Base-by-base conservation (phyloP, 2,329 filamentous ascomycete genomes). In the Penicillium psychrosexuale region DNA sequence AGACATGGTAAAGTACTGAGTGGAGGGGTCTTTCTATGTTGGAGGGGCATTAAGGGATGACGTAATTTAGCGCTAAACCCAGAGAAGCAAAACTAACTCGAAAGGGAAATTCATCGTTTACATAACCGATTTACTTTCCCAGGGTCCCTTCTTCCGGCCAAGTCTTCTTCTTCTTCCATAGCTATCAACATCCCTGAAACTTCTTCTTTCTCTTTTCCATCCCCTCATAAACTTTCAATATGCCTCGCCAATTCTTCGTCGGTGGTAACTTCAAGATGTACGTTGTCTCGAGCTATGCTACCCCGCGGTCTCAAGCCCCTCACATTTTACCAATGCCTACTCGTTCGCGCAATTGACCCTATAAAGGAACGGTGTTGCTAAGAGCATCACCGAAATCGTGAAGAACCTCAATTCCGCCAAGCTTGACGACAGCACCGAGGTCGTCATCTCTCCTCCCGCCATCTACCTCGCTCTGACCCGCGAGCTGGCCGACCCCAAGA, bases 241-340 rank as follows among this genome's bases (percentile, higher is more conserved):
- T 96, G 91, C 84, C 87, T 84, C 91, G 91, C 82, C 89, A 91
- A 82, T 96, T 96, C 84, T 96, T 96, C 77, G 90, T 96, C 77
- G 92, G 92, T 78, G 92, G 92, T 75, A 99, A 99, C 88, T 97
- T 97, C 83, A 97, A 99, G 85, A 97, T 97, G 92, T 96, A 80
- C 74, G 83, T 76, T 36, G 43, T 56, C 31, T 59, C 57, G 40
- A 40, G 34, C 51, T 48, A 36, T 51, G 61, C 58, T 67, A 57
- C 63, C 62, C 62, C 67, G 56, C 66, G 53, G 17, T 43, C 28
- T 65, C 60, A 47, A 50, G 50, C 58, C 67, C 67, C 63, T 67
- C 66, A 65, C 61, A 61, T 66, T 57, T 55, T 53, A 36, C 36
- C 52, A 43, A 38, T 37, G 27, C 33, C 51, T 49, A 42, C 31